Base-by-base conservation (phyloP, 768 basidiomycete genomes). In the Leccinum ochraceum region DNA sequence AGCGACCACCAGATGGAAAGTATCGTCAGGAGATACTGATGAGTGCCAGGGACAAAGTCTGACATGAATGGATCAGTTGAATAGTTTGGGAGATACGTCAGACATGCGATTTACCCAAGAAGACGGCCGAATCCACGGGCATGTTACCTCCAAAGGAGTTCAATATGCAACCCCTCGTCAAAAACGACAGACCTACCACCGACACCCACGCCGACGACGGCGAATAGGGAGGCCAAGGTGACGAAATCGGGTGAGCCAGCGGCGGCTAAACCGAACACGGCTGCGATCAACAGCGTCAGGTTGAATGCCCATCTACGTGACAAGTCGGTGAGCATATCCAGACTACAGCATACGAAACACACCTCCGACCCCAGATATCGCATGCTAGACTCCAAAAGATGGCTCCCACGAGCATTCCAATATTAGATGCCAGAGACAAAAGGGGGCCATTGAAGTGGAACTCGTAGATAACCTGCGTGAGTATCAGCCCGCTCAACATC, bases 1-100 rank as follows among this genome's bases (percentile, higher is more conserved):
- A 85, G 66, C 17, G 78, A 80, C 84, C 84, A 87, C 81, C 81
- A 86, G 16, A 85, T 78, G 1, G 83, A 82, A 24, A 87, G 71
- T 53, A 86, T 67, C 1, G 85, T 86, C 50, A 87, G 69, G 37
- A 86, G 75, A 62, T 83, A 86, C 61, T 87, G 85, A 61, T 86
- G 83, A 9, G 79, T 77, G 28, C 77, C 77, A 6, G 83, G 84
- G 4, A 83, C 61, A 42, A 82, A 80, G 66, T 84, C 86, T 79
- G 67, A 50, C 42, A 64, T 0, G 1, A 7, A 28, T 69, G 60
- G 7, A 42, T 62, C 54, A 67, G 24, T 39, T 4, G 50, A 54
- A n/a, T n/a, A n/a, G n/a, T 9, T 32, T 36, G 20, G 13, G 14
- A 32, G 44, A 14, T 28, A 14, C 1, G 22, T 7, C 63, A 24